Conservation (phyloP, 1,139 yeast species). For the Keqinozyma sinolaborantium region DNA sequence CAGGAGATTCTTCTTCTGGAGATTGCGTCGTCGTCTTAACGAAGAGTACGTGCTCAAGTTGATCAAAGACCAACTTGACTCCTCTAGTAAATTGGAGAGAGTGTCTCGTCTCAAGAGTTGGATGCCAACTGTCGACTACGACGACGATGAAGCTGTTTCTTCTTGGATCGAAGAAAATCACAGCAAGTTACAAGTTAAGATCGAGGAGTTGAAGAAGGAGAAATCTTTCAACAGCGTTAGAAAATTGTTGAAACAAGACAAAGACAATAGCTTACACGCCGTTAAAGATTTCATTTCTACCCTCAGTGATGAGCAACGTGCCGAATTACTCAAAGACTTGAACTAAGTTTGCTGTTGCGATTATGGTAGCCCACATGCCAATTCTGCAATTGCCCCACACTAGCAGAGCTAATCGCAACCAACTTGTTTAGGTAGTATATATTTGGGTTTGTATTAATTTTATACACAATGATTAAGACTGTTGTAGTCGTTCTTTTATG, state of each 20-base stretch:
- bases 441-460: background rate
- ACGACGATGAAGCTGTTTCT: conserved; percentile 76
- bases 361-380: conserved; percentile 1
- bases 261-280: conserved; percentile 51
- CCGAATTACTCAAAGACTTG: conserved; percentile 38
- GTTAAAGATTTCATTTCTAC: conserved; percentile 59
- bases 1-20: conserved; percentile 98
- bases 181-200: conserved; percentile 53
- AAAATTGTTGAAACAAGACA: conserved; percentile 54
- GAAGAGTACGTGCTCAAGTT: conserved; percentile 85
- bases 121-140: conserved; percentile 73
- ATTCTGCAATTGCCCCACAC: background rate
- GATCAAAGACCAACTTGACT: conserved; percentile 61
- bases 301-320: conserved; percentile 60
- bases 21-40: conserved; percentile 91
- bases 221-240: conserved; percentile 60
- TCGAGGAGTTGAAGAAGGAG: conserved; percentile 66
- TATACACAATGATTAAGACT: background rate
- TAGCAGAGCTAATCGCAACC: background rate
- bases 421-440: background rate
- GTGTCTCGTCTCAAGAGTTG: conserved; percentile 85
- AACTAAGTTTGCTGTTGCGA: conserved; percentile 9
- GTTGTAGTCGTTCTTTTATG: background rate
- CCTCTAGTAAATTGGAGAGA: conserved; percentile 71
- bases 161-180: conserved; percentile 84